Evolutionary conservation across 768 basidiomycete species (phyloP), one percentile per base, ranked within the genome.

Genomic region (Pulveroboletus sp.): DNA sequence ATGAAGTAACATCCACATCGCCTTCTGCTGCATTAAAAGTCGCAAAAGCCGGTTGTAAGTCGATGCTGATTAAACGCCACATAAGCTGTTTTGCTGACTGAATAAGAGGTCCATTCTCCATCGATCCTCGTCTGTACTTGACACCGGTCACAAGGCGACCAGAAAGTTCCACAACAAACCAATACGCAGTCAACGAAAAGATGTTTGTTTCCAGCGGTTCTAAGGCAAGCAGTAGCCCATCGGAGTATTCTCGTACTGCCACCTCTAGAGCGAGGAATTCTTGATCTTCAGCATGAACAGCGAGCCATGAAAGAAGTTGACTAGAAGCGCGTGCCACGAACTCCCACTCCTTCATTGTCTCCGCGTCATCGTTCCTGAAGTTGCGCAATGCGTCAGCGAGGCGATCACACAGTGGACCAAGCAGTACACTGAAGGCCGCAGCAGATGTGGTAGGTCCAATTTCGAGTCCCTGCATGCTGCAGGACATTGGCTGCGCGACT

Each of bases 121-220:
- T 58, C 37, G 61, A 65, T 9, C 66, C 66, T 43, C 55, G 56
- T 40, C 64, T 54, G 46, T 58, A 57, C 47, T 66, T 69, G 54
- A 57, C 46, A 24, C 61, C 58, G 8, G 49, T 40, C 24, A 49
- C 56, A 21, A 76, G 51, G 15, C 81, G 76, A 32, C 69, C 69
- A 3, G 76, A 69, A 17, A 85, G 47, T 58, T 86, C 86, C 30
- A 89, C 69, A 3, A 73, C 58, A 61, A 85, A 83, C 87, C 87
- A 90, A 31, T 74, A 70, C n/a, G 76, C 55, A 9, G 71, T 61
- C 38, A 85, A 64, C 3, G 70, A 70, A 18, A 76, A 68, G 3
- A 57, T 50, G 3, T 56, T 64, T 1, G 69, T 63, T 1, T 69
- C 60, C 3, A 69, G 61, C 5, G 73, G 69, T 26, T 72, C 68